A percentile compares a stretch with the other conserved stretches of the same genome.
Evolutionary conservation across 2,329 filamentous ascomycete genomes (phyloP).

Genomic region (Graphilbum sp.): DNA sequence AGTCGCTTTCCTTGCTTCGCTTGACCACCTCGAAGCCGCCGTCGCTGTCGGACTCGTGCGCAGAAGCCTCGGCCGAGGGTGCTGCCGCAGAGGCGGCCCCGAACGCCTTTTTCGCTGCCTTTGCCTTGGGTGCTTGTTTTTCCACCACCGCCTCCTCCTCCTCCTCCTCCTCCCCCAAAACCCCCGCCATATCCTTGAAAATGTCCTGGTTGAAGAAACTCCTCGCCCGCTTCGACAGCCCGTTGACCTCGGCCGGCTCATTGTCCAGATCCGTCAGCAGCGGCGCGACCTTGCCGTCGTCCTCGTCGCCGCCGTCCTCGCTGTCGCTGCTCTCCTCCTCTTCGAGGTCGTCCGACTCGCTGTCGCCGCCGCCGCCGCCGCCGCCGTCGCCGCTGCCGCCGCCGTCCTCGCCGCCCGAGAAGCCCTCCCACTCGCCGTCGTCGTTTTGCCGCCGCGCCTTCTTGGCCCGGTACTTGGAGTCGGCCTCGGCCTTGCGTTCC

Average conservation of each 20-base stretch:
- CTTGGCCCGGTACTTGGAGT: constrained; percentile 84
- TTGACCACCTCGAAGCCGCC: constrained; percentile 46
- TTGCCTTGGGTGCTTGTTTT: constrained; percentile 1
- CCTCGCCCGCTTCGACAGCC: constrained; percentile 69
- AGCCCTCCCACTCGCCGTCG: constrained; percentile 84
- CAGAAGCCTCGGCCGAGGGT: background rate
- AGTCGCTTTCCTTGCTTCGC: constrained; percentile 26
- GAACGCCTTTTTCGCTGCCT: background rate
- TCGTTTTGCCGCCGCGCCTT: constrained; percentile 66
- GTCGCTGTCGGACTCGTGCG: constrained; percentile 9
- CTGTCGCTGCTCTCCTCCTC: constrained; percentile 47
- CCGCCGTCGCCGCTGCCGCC: constrained; percentile 40
- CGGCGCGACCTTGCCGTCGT: constrained; percentile 17
- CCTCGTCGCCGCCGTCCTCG: constrained; percentile 34
- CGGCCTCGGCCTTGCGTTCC: constrained; percentile 59
- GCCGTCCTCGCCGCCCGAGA: constrained; percentile 45
- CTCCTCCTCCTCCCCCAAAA: constrained; percentile 35
- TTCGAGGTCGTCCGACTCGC: constrained; percentile 36
- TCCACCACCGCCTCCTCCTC: background rate
- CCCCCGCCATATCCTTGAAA: constrained; percentile 65
- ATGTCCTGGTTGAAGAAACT: constrained; percentile 92
- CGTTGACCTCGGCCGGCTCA: constrained; percentile 30
- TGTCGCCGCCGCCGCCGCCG: constrained; percentile 35
- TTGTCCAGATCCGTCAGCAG: constrained; percentile 48
- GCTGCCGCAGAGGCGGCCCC: no score